Evolutionary conservation across 805 yeast species (phyloP).

Genomic region (Candida tibetensis): DNA sequence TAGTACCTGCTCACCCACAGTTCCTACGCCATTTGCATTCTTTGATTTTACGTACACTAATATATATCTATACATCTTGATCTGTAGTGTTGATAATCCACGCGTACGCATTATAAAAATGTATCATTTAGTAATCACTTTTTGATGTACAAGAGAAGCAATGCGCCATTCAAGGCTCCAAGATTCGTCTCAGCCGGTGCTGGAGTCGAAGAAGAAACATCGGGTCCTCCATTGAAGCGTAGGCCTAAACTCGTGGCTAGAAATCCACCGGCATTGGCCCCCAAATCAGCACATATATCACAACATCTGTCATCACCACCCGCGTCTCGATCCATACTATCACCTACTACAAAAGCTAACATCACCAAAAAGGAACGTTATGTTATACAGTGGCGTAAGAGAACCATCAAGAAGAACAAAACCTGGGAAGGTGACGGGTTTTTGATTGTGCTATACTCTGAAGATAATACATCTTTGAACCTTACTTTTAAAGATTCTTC

Average conservation of each 20-base stretch:
- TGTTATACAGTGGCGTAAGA: conserved; percentile 65
- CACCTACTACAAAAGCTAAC: conserved; percentile 1
- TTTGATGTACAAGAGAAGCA: conserved; percentile 22
- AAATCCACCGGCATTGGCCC: not conserved
- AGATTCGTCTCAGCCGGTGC: conserved; percentile 17
- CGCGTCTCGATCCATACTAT: not conserved
- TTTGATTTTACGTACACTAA: not conserved
- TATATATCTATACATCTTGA: not conserved
- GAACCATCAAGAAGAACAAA: conserved; percentile 73
- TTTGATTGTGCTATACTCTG: conserved; percentile 26
- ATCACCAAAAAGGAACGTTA: conserved; percentile 3
- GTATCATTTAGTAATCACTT: too few species aligned
- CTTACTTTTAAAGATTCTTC: conserved; percentile 9
- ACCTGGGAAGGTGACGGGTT: conserved; percentile 95
- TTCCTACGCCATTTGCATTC: not conserved
- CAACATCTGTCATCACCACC: not conserved
- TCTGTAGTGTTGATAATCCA: too few species aligned
- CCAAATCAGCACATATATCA: not conserved
- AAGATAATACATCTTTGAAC: not conserved
- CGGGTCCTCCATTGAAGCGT: not conserved
- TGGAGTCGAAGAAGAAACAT: not conserved
- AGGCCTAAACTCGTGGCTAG: not conserved
- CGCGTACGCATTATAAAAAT: too few species aligned
- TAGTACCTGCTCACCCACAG: too few species aligned
- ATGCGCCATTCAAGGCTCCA: conserved; percentile 56